phyloP scores from a whole-genome alignment of 345 rosid genomes.

The Pistacia integerrima region DNA sequence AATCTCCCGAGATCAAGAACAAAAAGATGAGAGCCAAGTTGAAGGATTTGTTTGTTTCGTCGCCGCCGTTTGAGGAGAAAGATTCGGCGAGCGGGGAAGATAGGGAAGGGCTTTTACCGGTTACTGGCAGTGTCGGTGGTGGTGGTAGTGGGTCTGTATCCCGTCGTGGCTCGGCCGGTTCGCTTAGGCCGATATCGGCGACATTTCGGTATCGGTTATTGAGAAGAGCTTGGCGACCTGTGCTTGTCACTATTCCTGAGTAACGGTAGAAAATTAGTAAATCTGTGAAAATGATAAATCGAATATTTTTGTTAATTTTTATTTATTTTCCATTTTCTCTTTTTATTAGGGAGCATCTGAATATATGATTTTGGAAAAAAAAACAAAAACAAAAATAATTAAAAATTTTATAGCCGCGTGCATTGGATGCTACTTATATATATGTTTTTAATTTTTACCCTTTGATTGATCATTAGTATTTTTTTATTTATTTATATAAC shows the following conservation, averaged over 20 bases:
- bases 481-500: too few species aligned
- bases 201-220: conserved; percentile 63
- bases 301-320: conserved; percentile 12
- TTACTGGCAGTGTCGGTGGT: conserved; percentile 21
- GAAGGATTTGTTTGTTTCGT: conserved; percentile 75
- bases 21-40: conserved; percentile 52
- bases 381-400: background rate
- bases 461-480: too few species aligned
- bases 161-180: conserved; percentile 45
- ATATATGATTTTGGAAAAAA: background rate
- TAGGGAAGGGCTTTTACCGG: conserved; percentile 36
- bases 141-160: conserved; percentile 23
- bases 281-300: conserved; percentile 18
- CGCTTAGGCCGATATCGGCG: conserved; percentile 51
- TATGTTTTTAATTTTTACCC: too few species aligned
- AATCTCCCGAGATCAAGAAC: conserved; percentile 31
- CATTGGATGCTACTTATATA: too few species aligned
- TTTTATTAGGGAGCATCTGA: background rate
- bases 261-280: conserved; percentile 19
- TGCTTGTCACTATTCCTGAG: conserved; percentile 82
- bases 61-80: conserved; percentile 67
- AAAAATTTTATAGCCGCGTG: background rate
- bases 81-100: conserved; percentile 25
- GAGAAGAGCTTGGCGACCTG: conserved; percentile 87
- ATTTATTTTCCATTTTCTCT: background rate